phyloP scores from a whole-genome alignment of 2,329 filamentous ascomycete genomes.

The Pseudopithomyces chartarum region DNA sequence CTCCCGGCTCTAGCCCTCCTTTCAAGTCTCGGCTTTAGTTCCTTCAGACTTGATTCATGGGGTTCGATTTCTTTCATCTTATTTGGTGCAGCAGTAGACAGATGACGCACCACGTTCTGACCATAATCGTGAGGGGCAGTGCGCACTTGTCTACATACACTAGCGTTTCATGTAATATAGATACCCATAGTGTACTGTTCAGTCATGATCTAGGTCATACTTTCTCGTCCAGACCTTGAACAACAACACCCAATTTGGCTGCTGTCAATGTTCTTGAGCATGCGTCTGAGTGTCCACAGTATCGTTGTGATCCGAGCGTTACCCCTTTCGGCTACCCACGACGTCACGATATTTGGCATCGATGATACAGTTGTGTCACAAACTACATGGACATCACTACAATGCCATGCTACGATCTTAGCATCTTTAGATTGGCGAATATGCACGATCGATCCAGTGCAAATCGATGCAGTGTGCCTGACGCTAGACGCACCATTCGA shows the following conservation, averaged over 20 bases:
- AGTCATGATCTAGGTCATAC: not conserved
- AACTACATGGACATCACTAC: not conserved
- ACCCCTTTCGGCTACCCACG: not conserved
- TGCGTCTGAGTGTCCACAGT: no score
- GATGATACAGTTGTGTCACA: not conserved
- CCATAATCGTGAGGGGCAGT: not conserved
- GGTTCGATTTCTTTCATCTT: not conserved
- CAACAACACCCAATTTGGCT: no score
- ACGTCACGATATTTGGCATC: constrained; percentile 3
- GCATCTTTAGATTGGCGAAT: constrained; percentile 11
- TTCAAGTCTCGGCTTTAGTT: not conserved
- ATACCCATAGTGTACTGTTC: constrained; percentile 12
- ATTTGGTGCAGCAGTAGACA: not conserved
- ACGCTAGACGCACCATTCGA: constrained; percentile 18
- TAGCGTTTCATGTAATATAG: constrained; percentile 5
- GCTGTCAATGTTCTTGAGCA: not conserved
- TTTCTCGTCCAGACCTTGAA: no score
- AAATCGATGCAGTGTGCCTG: constrained; percentile 22
- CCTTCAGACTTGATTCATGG: not conserved
- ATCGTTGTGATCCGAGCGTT: not conserved
- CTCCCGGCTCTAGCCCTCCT: not conserved
- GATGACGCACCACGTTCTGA: not conserved
- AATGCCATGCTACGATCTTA: not conserved
- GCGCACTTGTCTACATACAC: not conserved
- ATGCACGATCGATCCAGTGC: constrained; percentile 27